A percentile compares a stretch with the other conserved stretches of the same genome.
These are phyloP conservation scores for Erysimum cheiranthoides DNA, from an alignment of 345 rosid species.

Conservation along the genomic window DNA sequence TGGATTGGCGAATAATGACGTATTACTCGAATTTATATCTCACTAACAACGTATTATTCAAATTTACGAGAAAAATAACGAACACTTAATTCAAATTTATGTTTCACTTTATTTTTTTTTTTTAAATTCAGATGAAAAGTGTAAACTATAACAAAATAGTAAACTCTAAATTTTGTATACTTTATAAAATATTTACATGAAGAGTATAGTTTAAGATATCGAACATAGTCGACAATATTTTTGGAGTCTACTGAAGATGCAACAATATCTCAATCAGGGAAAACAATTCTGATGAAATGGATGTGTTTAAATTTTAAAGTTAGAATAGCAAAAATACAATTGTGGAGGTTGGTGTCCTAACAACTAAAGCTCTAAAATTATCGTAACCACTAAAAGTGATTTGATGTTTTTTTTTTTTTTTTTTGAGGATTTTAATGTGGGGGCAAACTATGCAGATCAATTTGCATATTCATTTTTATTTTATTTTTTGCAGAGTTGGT, in stretches of 20 bases:
- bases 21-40: background rate
- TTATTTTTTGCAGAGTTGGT: constrained; percentile 20
- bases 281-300: background rate
- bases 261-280: background rate
- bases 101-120: too few relatives aligned
- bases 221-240: background rate
- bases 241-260: background rate
- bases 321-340: background rate
- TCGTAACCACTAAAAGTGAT: constrained; percentile 22
- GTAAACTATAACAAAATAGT: too few relatives aligned
- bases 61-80: background rate
- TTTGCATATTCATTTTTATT: background rate
- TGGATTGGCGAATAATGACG: background rate
- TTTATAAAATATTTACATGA: background rate
- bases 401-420: background rate
- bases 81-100: too few relatives aligned
- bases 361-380: constrained; percentile 24
- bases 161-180: background rate
- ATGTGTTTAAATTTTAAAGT: background rate
- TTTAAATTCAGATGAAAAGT: too few relatives aligned
- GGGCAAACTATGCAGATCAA: background rate
- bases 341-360: constrained; percentile 20
- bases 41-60: background rate
- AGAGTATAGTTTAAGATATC: background rate
- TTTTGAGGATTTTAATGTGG: background rate